A percentile compares a stretch with the other conserved stretches of the same genome.
Evolutionary conservation across 192 early-diverging fungal genomes (phyloP).

Genomic region (Podila minutissima): DNA sequence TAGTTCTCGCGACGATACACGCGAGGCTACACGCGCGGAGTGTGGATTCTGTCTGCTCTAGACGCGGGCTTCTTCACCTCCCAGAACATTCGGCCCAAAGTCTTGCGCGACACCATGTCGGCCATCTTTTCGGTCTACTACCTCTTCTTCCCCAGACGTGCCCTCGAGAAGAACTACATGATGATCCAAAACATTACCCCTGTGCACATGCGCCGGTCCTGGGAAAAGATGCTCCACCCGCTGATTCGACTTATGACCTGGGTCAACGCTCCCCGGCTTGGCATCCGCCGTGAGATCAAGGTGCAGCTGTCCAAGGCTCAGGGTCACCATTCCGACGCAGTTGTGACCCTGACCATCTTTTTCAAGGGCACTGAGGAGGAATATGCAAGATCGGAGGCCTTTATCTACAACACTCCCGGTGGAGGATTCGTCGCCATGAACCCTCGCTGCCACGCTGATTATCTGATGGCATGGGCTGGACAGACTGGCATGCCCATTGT

Average conservation of each 20-base stretch:
- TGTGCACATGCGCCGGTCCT: slow-evolving; percentile 87
- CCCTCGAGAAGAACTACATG: slow-evolving; percentile 84
- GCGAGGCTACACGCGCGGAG: slow-evolving; percentile 88
- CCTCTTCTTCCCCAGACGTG: slow-evolving; percentile 84
- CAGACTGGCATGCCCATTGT: slow-evolving; percentile 77
- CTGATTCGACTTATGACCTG: slow-evolving; percentile 62
- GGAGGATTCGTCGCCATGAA: slow-evolving; percentile 96
- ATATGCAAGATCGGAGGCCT: slow-evolving; percentile 42
- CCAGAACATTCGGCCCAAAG: slow-evolving; percentile 79
- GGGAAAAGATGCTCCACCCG: slow-evolving; percentile 89
- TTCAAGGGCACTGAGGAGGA: slow-evolving; percentile 60
- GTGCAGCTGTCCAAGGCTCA: slow-evolving; percentile 31
- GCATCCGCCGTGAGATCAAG: slow-evolving; percentile 40
- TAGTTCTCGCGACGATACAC: slow-evolving; percentile 74
- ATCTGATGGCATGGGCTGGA: slow-evolving; percentile 83
- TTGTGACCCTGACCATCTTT: slow-evolving; percentile 60
- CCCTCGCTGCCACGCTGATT: slow-evolving; percentile 88
- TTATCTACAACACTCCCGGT: slow-evolving; percentile 77
- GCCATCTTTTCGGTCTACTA: slow-evolving; percentile 86
- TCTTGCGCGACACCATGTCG: slow-evolving; percentile 78
- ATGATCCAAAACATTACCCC: slow-evolving; percentile 82
- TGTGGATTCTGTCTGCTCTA: slow-evolving; percentile 89
- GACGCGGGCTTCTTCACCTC: slow-evolving; percentile 96
- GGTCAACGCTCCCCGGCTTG: slow-evolving; percentile 51
- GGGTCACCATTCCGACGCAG: slow-evolving; percentile 24